Base-by-base conservation (phyloP, 1,284 basidiomycete genomes). In the Apiotrichum domesticum region DNA sequence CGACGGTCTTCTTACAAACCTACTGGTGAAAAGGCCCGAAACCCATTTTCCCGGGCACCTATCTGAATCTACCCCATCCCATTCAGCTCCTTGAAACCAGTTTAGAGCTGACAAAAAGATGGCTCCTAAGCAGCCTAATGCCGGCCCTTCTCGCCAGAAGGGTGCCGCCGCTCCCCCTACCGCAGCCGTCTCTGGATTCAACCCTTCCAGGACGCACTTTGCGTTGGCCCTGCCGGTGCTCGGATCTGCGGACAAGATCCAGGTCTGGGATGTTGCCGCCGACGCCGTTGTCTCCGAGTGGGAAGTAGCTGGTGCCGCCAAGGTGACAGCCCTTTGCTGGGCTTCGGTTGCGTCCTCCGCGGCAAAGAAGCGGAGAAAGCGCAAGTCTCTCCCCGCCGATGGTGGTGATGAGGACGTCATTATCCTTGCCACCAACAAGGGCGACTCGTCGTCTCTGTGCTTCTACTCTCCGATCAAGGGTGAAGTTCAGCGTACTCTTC, bases 1-100 rank as follows among this genome's bases (percentile, higher is more conserved):
- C 72, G 72, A 74, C 72, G 72, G 72, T 74, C 72, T 74, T 65
- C 72, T 71, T 65, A 74, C 65, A 61, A 58, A 56, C 62, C 51
- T 48, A 57, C 63, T 67, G 67, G 69, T 67, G 68, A 71, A 71
- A 71, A 60, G 70, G 70, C 71, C 71, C 70, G 70, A 68, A 66
- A 70, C 71, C 62, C 58, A 57, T 50, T 55, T 62, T 41, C 62
- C 54, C 70, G 70, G 70, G 69, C 70, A 70, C 54, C 67, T 61
- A 63, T 69, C 71, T 71, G 69, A 71, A 59, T 59, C 63, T 35
- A 37, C 49, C 47, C 48, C 15, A 10, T 11, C 35, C 44, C 29
- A 46, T 33, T 43, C 35, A 42, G 14, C 49, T 39, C 21, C 39
- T 40, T 53, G 45, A 58, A 48, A 51, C 15, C 15, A 9, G 52